Evolutionary conservation across 768 basidiomycete species (phyloP).

Genomic region (Hygrocybe punicea): DNA sequence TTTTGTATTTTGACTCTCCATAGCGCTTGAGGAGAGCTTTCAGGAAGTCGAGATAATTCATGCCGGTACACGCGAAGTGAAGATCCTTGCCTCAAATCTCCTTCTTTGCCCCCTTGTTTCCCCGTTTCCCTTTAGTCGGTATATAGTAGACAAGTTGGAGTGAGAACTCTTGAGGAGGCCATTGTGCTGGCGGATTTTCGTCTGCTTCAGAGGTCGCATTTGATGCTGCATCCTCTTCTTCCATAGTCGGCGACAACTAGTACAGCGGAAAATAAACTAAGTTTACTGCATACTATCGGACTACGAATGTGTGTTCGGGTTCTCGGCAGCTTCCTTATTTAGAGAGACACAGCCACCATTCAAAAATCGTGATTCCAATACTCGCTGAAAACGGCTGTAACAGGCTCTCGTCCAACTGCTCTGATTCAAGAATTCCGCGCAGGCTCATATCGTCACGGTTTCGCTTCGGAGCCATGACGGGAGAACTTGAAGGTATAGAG

Average conservation of each 20-base stretch:
- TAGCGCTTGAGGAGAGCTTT: not conserved
- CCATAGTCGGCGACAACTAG: too few species aligned
- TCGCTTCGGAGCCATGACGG: not conserved
- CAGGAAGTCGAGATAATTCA: not conserved
- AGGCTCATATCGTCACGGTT: not conserved
- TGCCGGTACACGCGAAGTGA: not conserved
- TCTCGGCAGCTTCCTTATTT: too few species aligned
- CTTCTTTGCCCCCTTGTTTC: not conserved
- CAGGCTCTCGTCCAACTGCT: not conserved
- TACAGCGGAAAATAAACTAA: too few species aligned
- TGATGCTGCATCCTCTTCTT: too few species aligned
- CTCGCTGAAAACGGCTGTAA: too few species aligned
- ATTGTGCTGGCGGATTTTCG: not conserved
- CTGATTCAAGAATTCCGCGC: not conserved
- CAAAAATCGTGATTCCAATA: too few species aligned
- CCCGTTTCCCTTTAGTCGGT: not conserved
- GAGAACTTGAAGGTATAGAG: too few species aligned
- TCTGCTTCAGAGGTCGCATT: too few species aligned
- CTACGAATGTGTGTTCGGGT: too few species aligned
- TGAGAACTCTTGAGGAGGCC: not conserved
- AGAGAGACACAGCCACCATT: too few species aligned
- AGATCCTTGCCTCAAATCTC: not conserved
- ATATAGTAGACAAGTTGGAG: not conserved
- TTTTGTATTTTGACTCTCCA: not conserved
- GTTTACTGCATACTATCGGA: too few species aligned